Base-by-base conservation (phyloP, 2,329 filamentous ascomycete genomes). In the Penicillium corylophilum region DNA sequence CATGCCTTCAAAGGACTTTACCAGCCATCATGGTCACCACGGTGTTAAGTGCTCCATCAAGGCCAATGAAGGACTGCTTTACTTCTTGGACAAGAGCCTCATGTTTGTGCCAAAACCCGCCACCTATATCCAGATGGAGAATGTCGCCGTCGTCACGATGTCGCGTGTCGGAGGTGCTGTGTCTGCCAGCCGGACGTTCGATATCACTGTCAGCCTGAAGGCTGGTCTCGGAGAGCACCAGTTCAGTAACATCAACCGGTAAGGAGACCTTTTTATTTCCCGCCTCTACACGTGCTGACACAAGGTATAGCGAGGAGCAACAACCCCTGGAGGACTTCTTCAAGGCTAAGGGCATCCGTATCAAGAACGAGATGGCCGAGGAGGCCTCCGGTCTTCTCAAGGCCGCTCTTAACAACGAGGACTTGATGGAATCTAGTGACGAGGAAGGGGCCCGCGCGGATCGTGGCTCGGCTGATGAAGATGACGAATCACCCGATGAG, bases 21-120 rank as follows among this genome's bases (percentile, higher is more conserved):
- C 87, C 69, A 95, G 89, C 61, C 94, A 97, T 75, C 91, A 96
- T 70, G 85, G 88, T 65, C 92, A 96, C 72, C 90, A 87, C 62
- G 94, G 94, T 52, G 95, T 99, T 74, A 99, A 99, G 77, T 99
- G 94, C 74, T 95, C 92, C n/a, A 96, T 99, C 83, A 99, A 99
- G 77, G 95, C 95, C 48, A 96, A 95, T 72, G 94, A 99, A 76
- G 94, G 95, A 54, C 92, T 96, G 69, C 79, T 99, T 45, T 99
- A 95, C 82, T 96, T 92, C 71, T 78, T 99, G 61, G 94, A 99
- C 74, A 96, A 96, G 76, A 93, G 92, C 7, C 95, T 99, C 74
- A 95, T 99, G 84, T 99, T 99, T 71, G 94, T 99, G 15, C 94
- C 94, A 28, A 99, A 99, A 77, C 94, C 94, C 1, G 92, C 94